Conservation (phyloP, 2,329 filamentous ascomycete genomes). For the Trichoderma koningii region DNA sequence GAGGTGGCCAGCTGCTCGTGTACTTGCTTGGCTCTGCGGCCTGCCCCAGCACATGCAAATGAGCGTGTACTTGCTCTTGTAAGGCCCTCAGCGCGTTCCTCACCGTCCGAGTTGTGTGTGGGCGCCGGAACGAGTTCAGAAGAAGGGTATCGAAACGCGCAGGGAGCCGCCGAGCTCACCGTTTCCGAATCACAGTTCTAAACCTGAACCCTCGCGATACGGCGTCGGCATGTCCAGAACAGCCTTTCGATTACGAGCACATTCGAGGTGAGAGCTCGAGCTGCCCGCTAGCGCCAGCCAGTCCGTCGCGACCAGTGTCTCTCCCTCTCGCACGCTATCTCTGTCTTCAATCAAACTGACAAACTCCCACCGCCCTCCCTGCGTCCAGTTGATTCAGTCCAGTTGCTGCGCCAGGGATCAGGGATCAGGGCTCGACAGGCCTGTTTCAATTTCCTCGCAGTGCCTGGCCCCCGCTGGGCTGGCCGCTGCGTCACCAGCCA, state of each 20-base stretch:
- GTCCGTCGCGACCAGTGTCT: neutral
- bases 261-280: no score
- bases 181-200: no score
- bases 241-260: no score
- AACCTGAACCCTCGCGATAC: no score
- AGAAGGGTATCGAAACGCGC: neutral
- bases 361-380: slow-evolving; percentile 12
- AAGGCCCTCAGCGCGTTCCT: no score
- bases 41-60: neutral
- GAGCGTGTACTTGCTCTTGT: no score
- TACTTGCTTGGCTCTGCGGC: neutral
- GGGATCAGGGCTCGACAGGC: slow-evolving; percentile 24
- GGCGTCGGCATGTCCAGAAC: no score
- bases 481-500: slow-evolving; percentile 27
- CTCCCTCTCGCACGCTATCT: no score
- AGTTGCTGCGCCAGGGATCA: neutral
- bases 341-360: slow-evolving; percentile 1
- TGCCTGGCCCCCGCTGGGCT: slow-evolving; percentile 29
- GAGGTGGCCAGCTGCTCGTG: neutral
- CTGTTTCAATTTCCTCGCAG: slow-evolving; percentile 33
- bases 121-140: neutral
- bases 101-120: neutral
- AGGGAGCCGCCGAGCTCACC: neutral
- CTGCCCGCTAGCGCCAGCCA: neutral
- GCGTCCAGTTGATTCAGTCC: neutral